Evolutionary conservation across 768 basidiomycete species (phyloP), one percentile per base, ranked within the genome.

Genomic region (Naematelia encephala): DNA sequence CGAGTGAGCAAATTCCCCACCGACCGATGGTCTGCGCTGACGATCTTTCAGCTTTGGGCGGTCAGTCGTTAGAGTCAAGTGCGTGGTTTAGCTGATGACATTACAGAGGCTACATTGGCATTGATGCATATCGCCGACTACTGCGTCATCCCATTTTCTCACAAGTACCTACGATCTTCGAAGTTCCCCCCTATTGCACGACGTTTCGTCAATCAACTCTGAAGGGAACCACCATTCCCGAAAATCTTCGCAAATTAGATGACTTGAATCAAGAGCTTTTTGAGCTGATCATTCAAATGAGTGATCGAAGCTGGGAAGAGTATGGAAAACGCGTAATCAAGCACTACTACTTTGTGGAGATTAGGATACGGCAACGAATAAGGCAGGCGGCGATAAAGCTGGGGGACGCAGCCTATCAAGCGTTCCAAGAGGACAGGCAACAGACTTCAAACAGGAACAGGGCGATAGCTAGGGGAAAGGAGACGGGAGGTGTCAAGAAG

Each of bases 331-430:
- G 13, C n/a, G 51, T 12, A 34, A 34, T 10, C 12, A 34, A 30
- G 51, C 51, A 30, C 34, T 52, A 34, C 51, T 34, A 10, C 26
- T n/a, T 29, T 16, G 51, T 29, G 51, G 51, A 30, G 51, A 39
- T 8, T 8, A 39, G 16, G 34, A 8, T 39, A 39, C 34, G 34
- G 16, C 8, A 39, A 16, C 34, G 34, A 8, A 16, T 39, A 8
- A 8, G 34, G 34, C 16, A 8, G 34, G 34, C 34, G 8, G 34
- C 34, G 34, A 8, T 8, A 39, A 39, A 39, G 34, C 8, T 39
- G 34, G 34, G 34, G 8, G 34, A 39, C 34, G 34, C 8, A 39
- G 34, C 34, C 8, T 39, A 39, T 39, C 8, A 8, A 39, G 34
- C 34, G 16, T 39, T 39, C 34, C 8, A 8, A 8, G 16, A 39